These are phyloP conservation scores for Leishmania mexicana DNA, from an alignment of 208 protist species.

Conservation along the genomic window DNA sequence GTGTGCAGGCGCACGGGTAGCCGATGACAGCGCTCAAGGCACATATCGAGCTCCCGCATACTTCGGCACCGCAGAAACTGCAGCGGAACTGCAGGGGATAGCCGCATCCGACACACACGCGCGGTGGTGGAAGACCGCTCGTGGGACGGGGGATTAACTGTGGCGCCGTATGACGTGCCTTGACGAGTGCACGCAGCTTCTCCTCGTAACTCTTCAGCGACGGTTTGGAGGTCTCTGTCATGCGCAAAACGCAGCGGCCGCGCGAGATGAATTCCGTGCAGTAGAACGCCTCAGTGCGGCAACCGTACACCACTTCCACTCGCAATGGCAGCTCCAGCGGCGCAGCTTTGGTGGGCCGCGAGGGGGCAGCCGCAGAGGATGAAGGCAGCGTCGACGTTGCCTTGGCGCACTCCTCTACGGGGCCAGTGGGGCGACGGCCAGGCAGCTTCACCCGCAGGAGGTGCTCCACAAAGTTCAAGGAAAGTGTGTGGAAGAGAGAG, in stretches of 20 bases:
- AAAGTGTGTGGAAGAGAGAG: slow-evolving; percentile 56
- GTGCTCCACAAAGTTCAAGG: slow-evolving; percentile 73
- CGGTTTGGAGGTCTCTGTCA: slow-evolving; percentile 46
- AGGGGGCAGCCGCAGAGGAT: not conserved
- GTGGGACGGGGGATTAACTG: slow-evolving; percentile 41
- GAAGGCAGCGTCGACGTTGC: not conserved
- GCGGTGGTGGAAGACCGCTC: slow-evolving; percentile 20
- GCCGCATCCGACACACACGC: slow-evolving; percentile 53
- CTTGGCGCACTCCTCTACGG: not conserved
- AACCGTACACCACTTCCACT: slow-evolving; percentile 86
- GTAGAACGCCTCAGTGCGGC: slow-evolving; percentile 66
- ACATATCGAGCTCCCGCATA: slow-evolving; percentile 64
- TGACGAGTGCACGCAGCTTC: slow-evolving; percentile 56
- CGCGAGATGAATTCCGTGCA: slow-evolving; percentile 78
- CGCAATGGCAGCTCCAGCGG: slow-evolving; percentile 37
- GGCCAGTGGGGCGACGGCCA: not conserved
- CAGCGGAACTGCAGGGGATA: slow-evolving; percentile 54
- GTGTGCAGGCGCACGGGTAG: slow-evolving; percentile 67
- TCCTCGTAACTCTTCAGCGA: slow-evolving; percentile 65
- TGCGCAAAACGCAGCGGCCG: slow-evolving; percentile 47
- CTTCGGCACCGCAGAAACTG: slow-evolving; percentile 71
- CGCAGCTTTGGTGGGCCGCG: slow-evolving; percentile 1
- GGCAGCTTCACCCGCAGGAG: slow-evolving; percentile 53
- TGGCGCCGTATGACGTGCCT: slow-evolving; percentile 20
- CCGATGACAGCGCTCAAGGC: slow-evolving; percentile 39